Evolutionary conservation across 345 rosid genomes (phyloP), one percentile per base, ranked within the genome.

Genomic region (Draba incana): DNA sequence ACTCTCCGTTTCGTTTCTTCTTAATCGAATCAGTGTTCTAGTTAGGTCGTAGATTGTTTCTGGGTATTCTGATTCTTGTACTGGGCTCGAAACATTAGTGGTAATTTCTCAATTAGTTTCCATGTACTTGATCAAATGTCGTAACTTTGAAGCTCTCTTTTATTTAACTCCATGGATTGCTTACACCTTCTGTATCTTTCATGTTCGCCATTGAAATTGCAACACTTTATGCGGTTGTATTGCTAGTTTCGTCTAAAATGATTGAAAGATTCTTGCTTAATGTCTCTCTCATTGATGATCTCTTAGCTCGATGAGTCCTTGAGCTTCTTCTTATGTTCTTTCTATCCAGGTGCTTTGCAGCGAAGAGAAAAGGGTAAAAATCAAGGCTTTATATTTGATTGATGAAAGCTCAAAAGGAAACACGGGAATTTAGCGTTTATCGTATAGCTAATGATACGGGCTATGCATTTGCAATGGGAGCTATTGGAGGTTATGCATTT

Each of bases 401-500:
- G 41, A 83, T 88, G 95, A 88, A 83, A 23, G 80, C 86, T 13
- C 86, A 85, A 24, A 84, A 83, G 72, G 79, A 85, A 5, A 71
- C 86, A 27, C 70, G 83, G 48, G 88, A 84, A 66, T 84, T 77
- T 10, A 78, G 83, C 69, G 79, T 88, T 0, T 85, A 78, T 57
- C 76, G 77, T 15, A 79, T 88, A 47, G 80, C 86, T 0, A 79
- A 86, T 48, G 84, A 82, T 30, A 59, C 74, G 12, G 95, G 95
- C 24, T 58, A 74, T 48, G 85, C 89, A 9, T 86, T 88, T 41
- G 89, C 85, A 15, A 64, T 81, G 80, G 95, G 92, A 50, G 92
- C 92, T 1, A 77, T 88, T 23, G 95, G 95, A 52, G 95, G 92
- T 12, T 70, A 92, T 8, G 86, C 82, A 12, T 82, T 78, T 73